Evolutionary conservation across 1,139 yeast genomes (phyloP), one percentile per base, ranked within the genome.

Genomic region (Yamadazyma jaroonii): DNA sequence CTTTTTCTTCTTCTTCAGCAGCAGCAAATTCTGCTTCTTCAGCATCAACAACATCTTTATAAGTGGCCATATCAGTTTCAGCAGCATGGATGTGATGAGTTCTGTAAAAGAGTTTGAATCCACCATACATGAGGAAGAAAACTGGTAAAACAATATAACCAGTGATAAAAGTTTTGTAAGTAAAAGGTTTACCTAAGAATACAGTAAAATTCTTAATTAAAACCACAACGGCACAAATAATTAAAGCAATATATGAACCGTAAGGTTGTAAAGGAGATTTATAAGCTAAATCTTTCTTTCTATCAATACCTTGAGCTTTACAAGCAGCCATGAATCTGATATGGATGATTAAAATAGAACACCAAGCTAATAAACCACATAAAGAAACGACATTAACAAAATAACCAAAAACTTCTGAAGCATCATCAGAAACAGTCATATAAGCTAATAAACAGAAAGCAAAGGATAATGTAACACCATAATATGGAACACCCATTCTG

Each of bases 71-170:
- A 57, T 84, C 90, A 27, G 79, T 83, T 48, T 82, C 86, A 31
- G 61, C 62, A 14, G 86, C 72, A 34, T 54, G 61, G 43, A 79
- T 68, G 38, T 70, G 52, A 52, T 67, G 73, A 27, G 87, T 72
- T 58, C 73, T 80, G 59, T 62, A 60, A 46, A 64, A 50, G 32
- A 81, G 9, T 61, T 82, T 84, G 68, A 80, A 82, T 7, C 84
- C 87, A 43, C 74, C 52, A 48, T 64, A 72, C 48, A 76, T 65
- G 35, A 77, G 57, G 29, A 81, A 36, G 50, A 74, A 84, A 21
- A 82, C 78, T 24, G 92, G 92, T 40, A 84, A 69, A 35, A 86
- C 86, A 54, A 84, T 81, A 64, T 84, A 84, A 34, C 90, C 89
- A 29, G 92, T 83, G 52, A 84, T 81, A 53, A 84, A 84, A 25